Conservation (phyloP, 352 stramenopile genomes). For the Globisporangium rhizosaccharum region DNA sequence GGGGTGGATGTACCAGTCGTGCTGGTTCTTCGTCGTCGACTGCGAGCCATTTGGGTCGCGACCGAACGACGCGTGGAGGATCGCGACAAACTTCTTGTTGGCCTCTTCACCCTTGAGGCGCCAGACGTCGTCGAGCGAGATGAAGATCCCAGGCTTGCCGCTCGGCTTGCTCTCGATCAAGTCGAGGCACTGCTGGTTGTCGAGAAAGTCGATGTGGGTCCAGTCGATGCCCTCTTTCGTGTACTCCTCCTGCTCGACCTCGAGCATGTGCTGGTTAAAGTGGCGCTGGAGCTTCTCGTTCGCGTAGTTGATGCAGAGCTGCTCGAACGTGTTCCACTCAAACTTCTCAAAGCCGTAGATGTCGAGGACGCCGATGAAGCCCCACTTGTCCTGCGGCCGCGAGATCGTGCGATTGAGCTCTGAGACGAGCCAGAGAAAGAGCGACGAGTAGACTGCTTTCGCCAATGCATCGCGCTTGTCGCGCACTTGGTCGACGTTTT, state of each 20-base stretch:
- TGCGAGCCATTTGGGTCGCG: conserved; percentile 44
- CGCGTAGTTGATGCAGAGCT: conserved; percentile 96
- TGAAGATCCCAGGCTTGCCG: conserved; percentile 90
- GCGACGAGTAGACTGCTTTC: conserved; percentile 91
- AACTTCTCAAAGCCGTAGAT: conserved; percentile 99
- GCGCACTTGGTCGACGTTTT: conserved; percentile 82
- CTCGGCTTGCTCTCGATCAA: conserved; percentile 90
- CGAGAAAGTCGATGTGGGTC: conserved; percentile 90
- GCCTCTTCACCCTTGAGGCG: conserved; percentile 92
- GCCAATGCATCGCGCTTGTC: conserved; percentile 88
- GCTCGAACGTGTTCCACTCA: conserved; percentile 94
- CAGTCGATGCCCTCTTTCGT: conserved; percentile 94
- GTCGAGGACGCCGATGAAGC: conserved; percentile 94
- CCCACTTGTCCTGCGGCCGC: conserved; percentile 72
- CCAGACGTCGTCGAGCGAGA: conserved; percentile 94
- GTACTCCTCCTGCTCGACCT: conserved; percentile 97
- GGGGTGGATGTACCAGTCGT: conserved; percentile 87
- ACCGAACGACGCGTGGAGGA: conserved; percentile 82
- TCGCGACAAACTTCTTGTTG: conserved; percentile 89
- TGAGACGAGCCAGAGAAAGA: conserved; percentile 90
- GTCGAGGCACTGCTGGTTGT: conserved; percentile 93
- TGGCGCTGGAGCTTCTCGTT: conserved; percentile 94
- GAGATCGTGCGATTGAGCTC: conserved; percentile 90
- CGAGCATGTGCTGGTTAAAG: conserved; percentile 95
- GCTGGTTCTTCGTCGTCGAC: conserved; percentile 60